phyloP scores from a whole-genome alignment of 208 protist genomes.

The Trypanosoma mega region DNA sequence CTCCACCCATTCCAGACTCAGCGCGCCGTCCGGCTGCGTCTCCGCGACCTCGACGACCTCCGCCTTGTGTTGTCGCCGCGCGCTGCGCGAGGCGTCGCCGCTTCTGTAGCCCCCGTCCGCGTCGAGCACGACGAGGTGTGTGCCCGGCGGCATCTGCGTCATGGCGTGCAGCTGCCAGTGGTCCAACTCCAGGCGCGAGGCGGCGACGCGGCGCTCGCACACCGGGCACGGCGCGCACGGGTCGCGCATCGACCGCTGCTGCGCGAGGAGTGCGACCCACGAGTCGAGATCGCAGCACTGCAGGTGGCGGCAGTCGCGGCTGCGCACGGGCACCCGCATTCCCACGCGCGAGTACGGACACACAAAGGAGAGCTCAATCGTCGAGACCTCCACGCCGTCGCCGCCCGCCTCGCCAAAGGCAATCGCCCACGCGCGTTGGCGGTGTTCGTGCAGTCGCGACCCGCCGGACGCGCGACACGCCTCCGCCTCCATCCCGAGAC shows the following conservation, averaged over 20 bases:
- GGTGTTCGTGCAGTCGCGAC: slow-evolving; percentile 45
- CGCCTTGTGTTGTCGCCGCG: slow-evolving; percentile 53
- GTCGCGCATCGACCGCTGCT: slow-evolving; percentile 81
- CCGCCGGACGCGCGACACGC: slow-evolving; percentile 7
- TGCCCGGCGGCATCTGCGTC: slow-evolving; percentile 70
- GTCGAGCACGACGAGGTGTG: slow-evolving; percentile 76
- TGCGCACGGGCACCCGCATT: slow-evolving; percentile 68
- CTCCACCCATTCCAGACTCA: slow-evolving; percentile 16
- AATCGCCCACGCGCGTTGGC: slow-evolving; percentile 54
- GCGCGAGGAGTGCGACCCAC: slow-evolving; percentile 80
- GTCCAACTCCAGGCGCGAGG: slow-evolving; percentile 82
- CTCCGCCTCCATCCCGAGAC: slow-evolving; percentile 14
- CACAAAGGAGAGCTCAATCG: slow-evolving; percentile 83
- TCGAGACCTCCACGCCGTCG: slow-evolving; percentile 58
- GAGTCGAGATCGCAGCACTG: slow-evolving; percentile 91
- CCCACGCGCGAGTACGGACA: slow-evolving; percentile 83
- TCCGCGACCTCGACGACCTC: slow-evolving; percentile 46
- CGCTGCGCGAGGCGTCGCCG: slow-evolving; percentile 63
- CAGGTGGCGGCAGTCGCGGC: slow-evolving; percentile 74
- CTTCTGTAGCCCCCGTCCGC: slow-evolving; percentile 71
- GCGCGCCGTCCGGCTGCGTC: neutral
- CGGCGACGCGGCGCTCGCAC: slow-evolving; percentile 72
- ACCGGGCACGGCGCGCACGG: slow-evolving; percentile 81
- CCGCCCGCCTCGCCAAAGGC: slow-evolving; percentile 53
- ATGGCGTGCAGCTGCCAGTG: slow-evolving; percentile 76